Conservation (phyloP, 805 yeast species). For the Hemisphaericaspora nanyangensis region DNA sequence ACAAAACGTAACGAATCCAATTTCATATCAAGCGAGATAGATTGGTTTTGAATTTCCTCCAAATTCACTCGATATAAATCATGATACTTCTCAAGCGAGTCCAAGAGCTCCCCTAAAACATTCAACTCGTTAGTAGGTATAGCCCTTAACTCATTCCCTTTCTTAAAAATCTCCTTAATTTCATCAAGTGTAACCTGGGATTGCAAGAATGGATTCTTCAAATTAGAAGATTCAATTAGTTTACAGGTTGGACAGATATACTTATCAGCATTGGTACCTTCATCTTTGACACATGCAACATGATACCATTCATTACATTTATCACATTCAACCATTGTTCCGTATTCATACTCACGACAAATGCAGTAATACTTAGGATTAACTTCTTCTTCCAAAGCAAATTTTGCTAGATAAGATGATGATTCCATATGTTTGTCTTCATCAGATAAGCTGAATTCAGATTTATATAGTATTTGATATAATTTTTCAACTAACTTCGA, state of each 20-base stretch:
- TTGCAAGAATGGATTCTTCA: conserved; percentile 12
- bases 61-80: conserved; percentile 6
- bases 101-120: conserved; percentile 16
- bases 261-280: conserved; percentile 16
- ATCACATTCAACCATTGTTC: conserved; percentile 67
- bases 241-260: conserved; percentile 31
- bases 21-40: conserved; percentile 8
- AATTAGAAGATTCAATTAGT: conserved; percentile 16
- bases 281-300: conserved; percentile 47
- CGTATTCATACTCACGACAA: conserved; percentile 60
- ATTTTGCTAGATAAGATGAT: conserved; percentile 18
- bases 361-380: conserved; percentile 45
- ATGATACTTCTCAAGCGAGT: conserved; percentile 7
- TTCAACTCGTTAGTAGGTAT: conserved; percentile 19
- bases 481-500: conserved; percentile 17
- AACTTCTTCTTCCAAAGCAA: conserved; percentile 9
- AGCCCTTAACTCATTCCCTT: conserved; percentile 14
- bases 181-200: conserved; percentile 13
- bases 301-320: conserved; percentile 73
- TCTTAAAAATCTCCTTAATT: conserved; percentile 10
- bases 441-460: conserved; percentile 22
- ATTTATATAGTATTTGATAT: conserved; percentile 16
- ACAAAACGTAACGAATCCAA: conserved; percentile 21
- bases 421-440: conserved; percentile 24
- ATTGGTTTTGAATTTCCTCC: conserved; percentile 8